These are phyloP conservation scores for Prunella vulgaris DNA, from an alignment of 257 asterid species.

Conservation along the genomic window DNA sequence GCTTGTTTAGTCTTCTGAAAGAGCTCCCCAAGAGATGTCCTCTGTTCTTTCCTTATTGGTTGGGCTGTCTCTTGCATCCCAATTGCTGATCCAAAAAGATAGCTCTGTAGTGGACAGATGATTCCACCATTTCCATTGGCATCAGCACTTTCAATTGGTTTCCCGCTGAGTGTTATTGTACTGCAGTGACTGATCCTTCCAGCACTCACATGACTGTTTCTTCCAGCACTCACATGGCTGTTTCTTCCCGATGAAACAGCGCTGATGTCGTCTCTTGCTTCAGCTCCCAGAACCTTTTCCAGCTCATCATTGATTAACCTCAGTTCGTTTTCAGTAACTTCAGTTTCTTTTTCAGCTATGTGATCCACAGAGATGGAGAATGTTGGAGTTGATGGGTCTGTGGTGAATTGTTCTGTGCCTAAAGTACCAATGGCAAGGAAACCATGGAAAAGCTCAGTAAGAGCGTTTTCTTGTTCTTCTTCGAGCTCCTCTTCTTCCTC, in stretches of 20 bases:
- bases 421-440: constrained; percentile 94
- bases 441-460: constrained; percentile 83
- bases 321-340: constrained; percentile 75
- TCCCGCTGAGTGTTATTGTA: constrained; percentile 59
- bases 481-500: constrained; percentile 52
- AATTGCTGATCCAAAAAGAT: constrained; percentile 73
- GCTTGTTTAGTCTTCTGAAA: constrained; percentile 68
- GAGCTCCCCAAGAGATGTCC: constrained; percentile 92
- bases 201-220: constrained; percentile 23
- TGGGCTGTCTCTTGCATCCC: constrained; percentile 50
- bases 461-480: constrained; percentile 52
- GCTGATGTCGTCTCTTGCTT: constrained; percentile 38
- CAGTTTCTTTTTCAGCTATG: constrained; percentile 78
- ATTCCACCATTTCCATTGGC: constrained; percentile 42
- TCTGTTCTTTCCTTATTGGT: constrained; percentile 50
- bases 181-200: constrained; percentile 78
- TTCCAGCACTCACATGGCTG: constrained; percentile 31
- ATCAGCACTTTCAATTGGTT: constrained; percentile 42
- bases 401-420: constrained; percentile 51
- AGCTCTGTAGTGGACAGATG: constrained; percentile 76
- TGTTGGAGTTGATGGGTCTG: constrained; percentile 69
- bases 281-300: constrained; percentile 84
- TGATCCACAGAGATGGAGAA: constrained; percentile 66
- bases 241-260: constrained; percentile 53
- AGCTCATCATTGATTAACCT: constrained; percentile 80